Conservation (phyloP, 768 basidiomycete genomes). For the Mycena metata region DNA sequence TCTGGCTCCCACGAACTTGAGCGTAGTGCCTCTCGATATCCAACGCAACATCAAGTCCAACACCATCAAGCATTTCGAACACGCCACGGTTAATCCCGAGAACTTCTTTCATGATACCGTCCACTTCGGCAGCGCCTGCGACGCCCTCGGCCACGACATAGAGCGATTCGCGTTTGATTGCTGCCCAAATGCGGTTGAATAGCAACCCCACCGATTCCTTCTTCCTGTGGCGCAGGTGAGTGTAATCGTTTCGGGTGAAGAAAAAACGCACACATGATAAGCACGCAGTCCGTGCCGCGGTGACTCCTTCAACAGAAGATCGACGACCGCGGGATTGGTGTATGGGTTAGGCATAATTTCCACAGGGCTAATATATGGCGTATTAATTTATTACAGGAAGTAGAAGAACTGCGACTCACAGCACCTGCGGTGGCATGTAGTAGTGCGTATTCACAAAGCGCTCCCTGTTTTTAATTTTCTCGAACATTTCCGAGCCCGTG, state of each 20-base stretch:
- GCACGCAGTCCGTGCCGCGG: constrained; percentile 30
- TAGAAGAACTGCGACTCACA: constrained; percentile 15
- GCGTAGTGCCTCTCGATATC: constrained; percentile 34
- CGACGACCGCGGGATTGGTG: constrained; percentile 28
- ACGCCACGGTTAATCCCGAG: constrained; percentile 32
- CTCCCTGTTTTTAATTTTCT: constrained; percentile 25
- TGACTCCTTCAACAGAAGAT: constrained; percentile 21
- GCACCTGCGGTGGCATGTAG: constrained; percentile 26
- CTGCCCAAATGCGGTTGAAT: constrained; percentile 36
- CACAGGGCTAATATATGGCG: constrained; percentile 12
- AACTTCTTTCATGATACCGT: constrained; percentile 35
- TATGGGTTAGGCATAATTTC: constrained; percentile 35
- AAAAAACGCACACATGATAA: constrained; percentile 29
- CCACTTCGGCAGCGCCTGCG: constrained; percentile 19
- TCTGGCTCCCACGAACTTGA: constrained; percentile 13
- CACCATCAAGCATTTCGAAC: constrained; percentile 33
- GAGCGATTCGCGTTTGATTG: constrained; percentile 34
- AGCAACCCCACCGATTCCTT: constrained; percentile 35
- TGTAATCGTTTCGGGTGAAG: too few relatives aligned
- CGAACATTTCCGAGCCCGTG: constrained; percentile 35
- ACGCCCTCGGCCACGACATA: constrained; percentile 31
- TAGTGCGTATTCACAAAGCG: constrained; percentile 35
- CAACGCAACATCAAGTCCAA: constrained; percentile 35
- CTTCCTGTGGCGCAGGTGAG: not conserved
- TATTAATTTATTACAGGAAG: not conserved